Evolutionary conservation across 768 basidiomycete genomes (phyloP).

Genomic region (Lanmaoa rubissima): DNA sequence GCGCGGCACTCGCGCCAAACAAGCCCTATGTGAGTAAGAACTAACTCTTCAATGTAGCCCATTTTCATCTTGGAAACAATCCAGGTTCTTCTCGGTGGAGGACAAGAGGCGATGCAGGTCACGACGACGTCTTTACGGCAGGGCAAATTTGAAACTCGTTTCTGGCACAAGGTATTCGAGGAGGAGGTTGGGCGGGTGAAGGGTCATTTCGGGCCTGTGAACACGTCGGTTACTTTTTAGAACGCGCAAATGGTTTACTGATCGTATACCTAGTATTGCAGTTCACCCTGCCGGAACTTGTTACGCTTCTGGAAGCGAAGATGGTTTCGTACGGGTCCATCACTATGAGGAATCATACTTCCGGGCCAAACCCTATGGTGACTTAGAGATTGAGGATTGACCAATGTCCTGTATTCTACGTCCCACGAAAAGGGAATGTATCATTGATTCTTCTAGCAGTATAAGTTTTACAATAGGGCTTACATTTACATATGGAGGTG

Average conservation of each 20-base stretch:
- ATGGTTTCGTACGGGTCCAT: slow-evolving; percentile 90
- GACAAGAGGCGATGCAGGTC: slow-evolving; percentile 96
- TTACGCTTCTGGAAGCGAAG: slow-evolving; percentile 95
- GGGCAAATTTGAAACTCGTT: slow-evolving; percentile 96
- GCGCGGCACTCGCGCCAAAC: slow-evolving; percentile 80
- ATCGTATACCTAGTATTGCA: slow-evolving; percentile 62
- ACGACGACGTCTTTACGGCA: slow-evolving; percentile 92
- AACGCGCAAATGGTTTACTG: neutral
- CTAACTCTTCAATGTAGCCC: neutral
- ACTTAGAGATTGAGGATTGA: slow-evolving; percentile 71
- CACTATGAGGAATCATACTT: slow-evolving; percentile 96
- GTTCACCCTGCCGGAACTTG: slow-evolving; percentile 84
- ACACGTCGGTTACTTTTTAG: slow-evolving; percentile 65
- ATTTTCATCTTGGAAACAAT: neutral
- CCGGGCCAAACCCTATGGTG: slow-evolving; percentile 88
- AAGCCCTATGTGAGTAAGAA: slow-evolving; percentile 71
- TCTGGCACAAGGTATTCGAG: slow-evolving; percentile 97
- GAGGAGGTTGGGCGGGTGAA: slow-evolving; percentile 97
- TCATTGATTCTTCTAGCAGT: neutral
- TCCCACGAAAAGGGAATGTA: slow-evolving; percentile 8
- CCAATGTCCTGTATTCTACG: slow-evolving; percentile 5
- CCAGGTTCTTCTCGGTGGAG: slow-evolving; percentile 89
- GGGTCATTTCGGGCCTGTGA: slow-evolving; percentile 95
- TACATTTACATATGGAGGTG: neutral
- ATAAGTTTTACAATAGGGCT: neutral